Evolutionary conservation across 192 early-diverging fungal genomes (phyloP).

Genomic region (Blastocladiella britannica): DNA sequence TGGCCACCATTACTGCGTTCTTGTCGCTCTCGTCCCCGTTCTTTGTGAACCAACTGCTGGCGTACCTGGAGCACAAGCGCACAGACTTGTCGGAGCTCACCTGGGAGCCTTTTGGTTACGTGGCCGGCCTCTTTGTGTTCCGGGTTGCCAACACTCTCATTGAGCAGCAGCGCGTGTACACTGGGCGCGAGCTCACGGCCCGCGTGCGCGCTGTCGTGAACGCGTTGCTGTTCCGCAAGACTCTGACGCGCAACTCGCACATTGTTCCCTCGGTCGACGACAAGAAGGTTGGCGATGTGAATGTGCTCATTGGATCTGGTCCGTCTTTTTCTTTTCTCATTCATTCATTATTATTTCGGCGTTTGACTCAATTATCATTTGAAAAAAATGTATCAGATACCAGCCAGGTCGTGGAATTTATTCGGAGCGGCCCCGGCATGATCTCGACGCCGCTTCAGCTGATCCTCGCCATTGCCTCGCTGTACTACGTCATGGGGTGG

Average conservation of each 20-base stretch:
- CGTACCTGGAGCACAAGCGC: neutral
- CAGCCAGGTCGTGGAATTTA: slow-evolving; percentile 30
- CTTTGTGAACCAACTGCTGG: neutral
- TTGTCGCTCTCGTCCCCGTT: neutral
- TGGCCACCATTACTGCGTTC: neutral
- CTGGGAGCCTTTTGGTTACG: neutral
- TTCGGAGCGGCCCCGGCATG: slow-evolving; percentile 30
- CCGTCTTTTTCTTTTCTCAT: too few relatives aligned
- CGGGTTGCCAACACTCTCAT: too few relatives aligned
- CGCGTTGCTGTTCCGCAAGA: neutral
- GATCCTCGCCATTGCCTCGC: slow-evolving; percentile 37
- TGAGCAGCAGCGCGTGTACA: neutral
- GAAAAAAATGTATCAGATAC: too few relatives aligned
- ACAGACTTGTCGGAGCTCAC: neutral
- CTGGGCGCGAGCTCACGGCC: neutral
- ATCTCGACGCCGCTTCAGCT: slow-evolving; percentile 44
- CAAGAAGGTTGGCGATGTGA: neutral
- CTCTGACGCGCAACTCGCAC: neutral
- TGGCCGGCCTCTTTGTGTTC: neutral
- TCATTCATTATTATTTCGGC: too few relatives aligned
- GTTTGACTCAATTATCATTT: too few relatives aligned
- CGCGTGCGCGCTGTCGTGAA: neutral
- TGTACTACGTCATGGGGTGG: slow-evolving; percentile 61
- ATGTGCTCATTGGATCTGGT: neutral
- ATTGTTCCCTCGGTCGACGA: neutral